Base-by-base conservation (phyloP, 352 stramenopile genomes). In the Phytophthora pseudosyringae region DNA sequence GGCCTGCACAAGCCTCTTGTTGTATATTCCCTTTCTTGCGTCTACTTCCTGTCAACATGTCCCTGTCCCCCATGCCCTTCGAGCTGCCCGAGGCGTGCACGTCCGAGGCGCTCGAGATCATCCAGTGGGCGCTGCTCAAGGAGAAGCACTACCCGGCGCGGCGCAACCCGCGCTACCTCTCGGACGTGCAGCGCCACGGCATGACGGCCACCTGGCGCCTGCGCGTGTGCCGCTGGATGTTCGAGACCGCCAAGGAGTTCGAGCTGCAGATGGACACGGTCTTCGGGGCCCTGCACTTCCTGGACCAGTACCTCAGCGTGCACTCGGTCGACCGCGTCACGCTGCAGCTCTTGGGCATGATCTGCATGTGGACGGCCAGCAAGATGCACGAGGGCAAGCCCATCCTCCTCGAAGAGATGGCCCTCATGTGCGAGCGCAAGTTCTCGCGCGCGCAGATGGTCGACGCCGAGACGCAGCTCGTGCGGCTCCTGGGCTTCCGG, bases 141-240 rank as follows among this genome's bases (percentile, higher is more conserved):
- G 66, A 79, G 61, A 74, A 76, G 45, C 67, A 75, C 55, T 67
- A 69, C 63, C 12, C 56, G 26, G 62, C 28, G 3, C 1, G 48
- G 33, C 73, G 75, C 31, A 67, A 88, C 52, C 63, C 67, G 10
- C 55, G 64, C 43, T 92, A 90, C 62, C 57, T 91, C 6, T 41
- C 52, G 1, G 48, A 54, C 3, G 73, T 83, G 16, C 85, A 92
- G 62, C 60, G 51, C 11, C 65, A 91, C 54, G 81, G 83, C 45
- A 90, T 94, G 80, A 83, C 81, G 44, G 33, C 70, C 36, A 62
- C 69, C 5, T 94, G 85, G 81, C 85, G 85, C 7, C 60, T 78
- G 18, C 87, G 87, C 48, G 88, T 94, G 44, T 90, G 80, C 47
- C 83, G 75, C 32, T 94, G 85, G 85, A 94, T 94, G 85, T 86